Evolutionary conservation across 768 basidiomycete genomes (phyloP).

Genomic region (Lactarius quietus): DNA sequence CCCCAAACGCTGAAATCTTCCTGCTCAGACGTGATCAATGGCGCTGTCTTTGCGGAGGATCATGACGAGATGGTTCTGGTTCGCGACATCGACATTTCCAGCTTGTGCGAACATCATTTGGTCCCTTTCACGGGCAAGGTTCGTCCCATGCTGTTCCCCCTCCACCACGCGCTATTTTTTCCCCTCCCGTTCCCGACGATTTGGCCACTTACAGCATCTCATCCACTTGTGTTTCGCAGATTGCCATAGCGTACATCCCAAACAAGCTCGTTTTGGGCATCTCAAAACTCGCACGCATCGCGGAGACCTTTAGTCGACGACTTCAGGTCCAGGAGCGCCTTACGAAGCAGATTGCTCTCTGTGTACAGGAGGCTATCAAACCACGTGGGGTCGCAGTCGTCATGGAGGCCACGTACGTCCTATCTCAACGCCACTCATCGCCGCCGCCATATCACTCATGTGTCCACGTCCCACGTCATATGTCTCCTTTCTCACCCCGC

Average conservation of each 20-base stretch:
- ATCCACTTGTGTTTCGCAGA: constrained; percentile 43
- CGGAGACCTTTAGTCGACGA: constrained; percentile 61
- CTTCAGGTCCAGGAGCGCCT: constrained; percentile 97
- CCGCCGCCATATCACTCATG: constrained; percentile 5
- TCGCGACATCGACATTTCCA: constrained; percentile 94
- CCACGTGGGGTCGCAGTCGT: constrained; percentile 98
- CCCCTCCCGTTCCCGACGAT: constrained; percentile 13
- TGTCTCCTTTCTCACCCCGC: constrained; percentile 13
- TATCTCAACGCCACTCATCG: constrained; percentile 9
- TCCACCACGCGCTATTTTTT: constrained; percentile 3
- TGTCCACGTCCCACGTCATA: constrained; percentile 9
- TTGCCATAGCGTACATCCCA: constrained; percentile 69
- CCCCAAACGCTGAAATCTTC: constrained; percentile 5
- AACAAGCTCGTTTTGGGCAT: constrained; percentile 25
- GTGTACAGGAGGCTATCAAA: constrained; percentile 97
- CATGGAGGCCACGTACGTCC: constrained; percentile 92
- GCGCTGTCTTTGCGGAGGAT: constrained; percentile 97
- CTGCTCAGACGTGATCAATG: constrained; percentile 88
- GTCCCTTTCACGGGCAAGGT: constrained; percentile 98
- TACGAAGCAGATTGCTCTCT: constrained; percentile 95
- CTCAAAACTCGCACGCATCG: constrained; percentile 25
- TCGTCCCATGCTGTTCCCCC: constrained; percentile 30
- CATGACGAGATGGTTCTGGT: constrained; percentile 99
- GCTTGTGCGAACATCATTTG: constrained; percentile 96
- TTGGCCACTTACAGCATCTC: constrained; percentile 20